Base-by-base conservation (phyloP, 768 basidiomycete species). In the Exsudoporus frostii region DNA sequence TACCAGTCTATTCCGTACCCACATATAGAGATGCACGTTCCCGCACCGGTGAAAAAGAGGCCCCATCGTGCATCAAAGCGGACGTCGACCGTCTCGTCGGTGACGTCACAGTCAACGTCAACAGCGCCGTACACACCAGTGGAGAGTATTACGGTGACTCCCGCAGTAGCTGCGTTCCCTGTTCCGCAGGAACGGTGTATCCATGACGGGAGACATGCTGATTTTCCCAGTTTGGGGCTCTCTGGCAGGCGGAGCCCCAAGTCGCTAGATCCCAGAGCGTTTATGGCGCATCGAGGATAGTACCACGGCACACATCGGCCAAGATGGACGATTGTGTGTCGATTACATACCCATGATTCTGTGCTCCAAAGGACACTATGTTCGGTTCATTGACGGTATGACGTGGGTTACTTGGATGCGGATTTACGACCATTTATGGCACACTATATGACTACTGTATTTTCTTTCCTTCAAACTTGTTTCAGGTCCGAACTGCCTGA, bases 21-120 rank as follows among this genome's bases (percentile, higher is more conserved):
- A 2, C 62, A 65, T 9, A 59, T 68, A 5, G 57, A 59, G 45
- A 68, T 71, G 69, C 62, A 52, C 32, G 51, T 65, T 29, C 66
- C 65, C 4, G 41, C 46, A 7, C 56, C 57, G 9, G 45, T 40
- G 34, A 49, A 53, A 43, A 64, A 58, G 34, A 57, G 57, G 43
- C 54, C 70, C 13, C 57, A 58, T 49, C 60, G 55, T 20, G 22
- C 63, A 2, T 63, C 69, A 10, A 65, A 71, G 38, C 67, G 65
- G 45, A 61, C 64, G 17, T 74, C 79, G 3, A 63, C 58, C 15
- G 56, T 68, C n/a, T 75, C 76, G 6, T 71, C 75, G 4, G 71
- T 68, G 7, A 72, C 74, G 3, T 78, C 80, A 0, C 76, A 79
- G 48, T 78, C 82, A 0, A 73, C 74, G 7, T 77, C 82, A 0